Conservation (phyloP, 306 rosid species). For the Carpinus fangiana region DNA sequence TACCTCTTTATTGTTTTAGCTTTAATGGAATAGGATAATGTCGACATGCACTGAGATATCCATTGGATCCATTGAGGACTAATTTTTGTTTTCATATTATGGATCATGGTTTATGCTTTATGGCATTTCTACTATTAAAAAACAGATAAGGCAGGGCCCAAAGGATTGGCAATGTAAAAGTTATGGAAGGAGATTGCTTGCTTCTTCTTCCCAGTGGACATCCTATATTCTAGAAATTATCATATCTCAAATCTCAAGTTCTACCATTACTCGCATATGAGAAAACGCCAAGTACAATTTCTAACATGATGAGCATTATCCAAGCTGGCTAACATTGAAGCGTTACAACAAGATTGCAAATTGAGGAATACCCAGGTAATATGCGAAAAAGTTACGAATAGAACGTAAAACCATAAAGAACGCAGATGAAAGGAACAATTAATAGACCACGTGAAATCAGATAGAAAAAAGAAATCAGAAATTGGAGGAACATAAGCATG, state of each 20-base stretch:
- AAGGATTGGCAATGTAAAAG: too few relatives aligned
- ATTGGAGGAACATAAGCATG: conserved; percentile 5
- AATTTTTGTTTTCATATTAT: not conserved
- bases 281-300: not conserved
- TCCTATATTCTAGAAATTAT: not conserved
- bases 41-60: too few relatives aligned
- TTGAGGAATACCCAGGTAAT: conserved; percentile 1
- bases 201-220: not conserved
- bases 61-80: too few relatives aligned
- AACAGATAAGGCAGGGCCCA: not conserved
- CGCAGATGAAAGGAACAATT: conserved; percentile 6
- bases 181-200: not conserved
- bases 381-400: not conserved
- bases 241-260: conserved; percentile 1
- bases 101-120: not conserved
- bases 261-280: not conserved
- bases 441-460: not conserved
- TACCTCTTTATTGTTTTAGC: not conserved
- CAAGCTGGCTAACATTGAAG: not conserved
- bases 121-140: not conserved
- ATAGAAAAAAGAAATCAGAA: not conserved
- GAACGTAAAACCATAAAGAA: conserved; percentile 17
- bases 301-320: not conserved
- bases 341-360: not conserved
- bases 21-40: too few relatives aligned